Evolutionary conservation across 371 early-diverging fungal species (phyloP).

Genomic region (Cladochytrium tenue): DNA sequence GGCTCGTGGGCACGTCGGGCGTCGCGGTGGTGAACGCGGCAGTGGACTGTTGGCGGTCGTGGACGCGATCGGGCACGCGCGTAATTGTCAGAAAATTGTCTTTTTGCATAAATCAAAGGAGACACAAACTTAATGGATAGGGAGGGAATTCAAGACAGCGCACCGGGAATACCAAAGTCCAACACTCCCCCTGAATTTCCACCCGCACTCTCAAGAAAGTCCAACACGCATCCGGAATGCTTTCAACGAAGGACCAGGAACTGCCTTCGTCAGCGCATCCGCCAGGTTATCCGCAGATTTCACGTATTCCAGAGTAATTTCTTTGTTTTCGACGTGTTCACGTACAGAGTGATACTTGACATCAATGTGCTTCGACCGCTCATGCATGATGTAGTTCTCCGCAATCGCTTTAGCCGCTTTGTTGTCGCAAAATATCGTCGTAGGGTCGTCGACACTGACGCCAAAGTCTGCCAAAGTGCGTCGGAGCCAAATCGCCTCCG

Average conservation of each 20-base stretch:
- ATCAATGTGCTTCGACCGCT: constrained; percentile 28
- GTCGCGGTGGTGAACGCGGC: too few species aligned
- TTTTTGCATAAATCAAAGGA: too few species aligned
- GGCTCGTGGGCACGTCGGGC: too few species aligned
- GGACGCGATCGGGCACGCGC: too few species aligned
- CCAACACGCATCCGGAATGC: background rate
- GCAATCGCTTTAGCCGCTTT: constrained; percentile 7
- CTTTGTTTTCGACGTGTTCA: background rate
- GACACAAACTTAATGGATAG: too few species aligned
- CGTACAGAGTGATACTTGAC: constrained; percentile 18
- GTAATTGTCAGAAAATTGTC: too few species aligned
- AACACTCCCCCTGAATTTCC: too few species aligned
- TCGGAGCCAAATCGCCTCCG: background rate
- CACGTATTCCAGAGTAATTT: background rate
- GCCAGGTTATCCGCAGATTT: background rate
- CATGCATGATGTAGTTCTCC: constrained; percentile 11
- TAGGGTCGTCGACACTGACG: constrained; percentile 32
- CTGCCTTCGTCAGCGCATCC: constrained; percentile 5
- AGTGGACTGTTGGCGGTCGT: too few species aligned
- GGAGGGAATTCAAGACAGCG: background rate
- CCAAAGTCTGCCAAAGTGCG: constrained; percentile 42
- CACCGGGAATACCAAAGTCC: too few species aligned
- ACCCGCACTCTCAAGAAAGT: background rate
- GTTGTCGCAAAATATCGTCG: constrained; percentile 27
- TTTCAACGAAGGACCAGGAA: constrained; percentile 1